Percentiles rank a stretch among this genome's conserved stretches.
phyloP scores from a whole-genome alignment of 441 rosid species.

The Capsella rubella region DNA sequence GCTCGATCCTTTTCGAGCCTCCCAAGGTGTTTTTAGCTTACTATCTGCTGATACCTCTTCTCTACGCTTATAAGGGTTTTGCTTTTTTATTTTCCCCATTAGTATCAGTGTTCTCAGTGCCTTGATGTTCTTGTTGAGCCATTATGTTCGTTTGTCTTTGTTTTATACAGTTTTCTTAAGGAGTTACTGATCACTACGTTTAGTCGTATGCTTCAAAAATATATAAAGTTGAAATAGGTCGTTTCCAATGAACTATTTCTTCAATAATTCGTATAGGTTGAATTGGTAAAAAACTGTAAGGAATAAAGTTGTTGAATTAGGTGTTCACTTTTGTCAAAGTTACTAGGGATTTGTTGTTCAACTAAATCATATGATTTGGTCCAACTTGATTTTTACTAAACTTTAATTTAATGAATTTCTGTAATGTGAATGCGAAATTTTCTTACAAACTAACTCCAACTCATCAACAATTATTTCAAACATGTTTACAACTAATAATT shows the following conservation, averaged over 20 bases:
- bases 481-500: neutral
- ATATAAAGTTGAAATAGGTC: too few species aligned
- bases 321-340: neutral
- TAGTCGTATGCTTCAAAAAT: too few species aligned
- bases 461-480: neutral
- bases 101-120: neutral
- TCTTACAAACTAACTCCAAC: too few species aligned
- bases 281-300: neutral
- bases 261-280: neutral
- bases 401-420: neutral
- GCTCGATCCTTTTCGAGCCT: constrained; percentile 5
- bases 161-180: neutral
- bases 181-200: neutral
- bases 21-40: neutral
- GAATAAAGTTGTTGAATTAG: neutral
- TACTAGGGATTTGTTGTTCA: neutral
- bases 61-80: neutral
- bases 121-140: neutral
- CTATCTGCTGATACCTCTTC: neutral
- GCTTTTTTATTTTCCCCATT: too few species aligned
- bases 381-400: neutral
- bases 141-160: neutral
- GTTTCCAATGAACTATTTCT: neutral
- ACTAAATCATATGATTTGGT: neutral
- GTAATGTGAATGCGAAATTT: neutral